A percentile compares a stretch with the other conserved stretches of the same genome.
These are phyloP conservation scores for Phytophthora pinifolia DNA, from an alignment of 352 stramenopile genomes.

Conservation along the genomic window DNA sequence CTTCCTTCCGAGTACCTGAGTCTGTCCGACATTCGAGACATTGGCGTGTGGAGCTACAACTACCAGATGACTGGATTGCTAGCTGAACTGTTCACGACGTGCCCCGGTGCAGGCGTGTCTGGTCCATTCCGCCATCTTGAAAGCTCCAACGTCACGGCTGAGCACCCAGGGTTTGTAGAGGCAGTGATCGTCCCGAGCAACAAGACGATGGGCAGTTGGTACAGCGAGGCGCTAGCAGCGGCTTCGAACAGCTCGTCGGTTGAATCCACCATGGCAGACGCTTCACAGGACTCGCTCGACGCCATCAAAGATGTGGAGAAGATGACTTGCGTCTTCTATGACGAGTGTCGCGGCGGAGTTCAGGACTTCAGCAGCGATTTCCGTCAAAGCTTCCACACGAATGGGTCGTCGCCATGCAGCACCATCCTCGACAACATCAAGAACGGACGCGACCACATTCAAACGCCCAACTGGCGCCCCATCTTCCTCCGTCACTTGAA, in stretches of 20 bases:
- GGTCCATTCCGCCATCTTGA: constrained; percentile 32
- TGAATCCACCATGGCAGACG: constrained; percentile 24
- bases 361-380: constrained; percentile 65
- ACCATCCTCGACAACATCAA: constrained; percentile 60
- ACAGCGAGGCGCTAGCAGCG: constrained; percentile 49
- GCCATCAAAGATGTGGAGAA: constrained; percentile 80
- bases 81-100: constrained; percentile 74
- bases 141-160: constrained; percentile 13
- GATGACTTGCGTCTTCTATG: constrained; percentile 89
- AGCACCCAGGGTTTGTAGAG: constrained; percentile 44
- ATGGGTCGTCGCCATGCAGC: constrained; percentile 58
- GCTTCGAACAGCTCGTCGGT: constrained; percentile 40
- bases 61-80: constrained; percentile 80
- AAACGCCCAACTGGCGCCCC: constrained; percentile 69
- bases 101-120: constrained; percentile 39
- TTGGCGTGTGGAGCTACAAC: constrained; percentile 83
- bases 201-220: constrained; percentile 42
- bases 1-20: constrained; percentile 70
- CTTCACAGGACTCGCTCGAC: constrained; percentile 28
- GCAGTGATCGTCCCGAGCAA: constrained; percentile 64
- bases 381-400: constrained; percentile 63
- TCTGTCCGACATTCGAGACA: constrained; percentile 70
- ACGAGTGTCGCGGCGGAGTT: constrained; percentile 79
- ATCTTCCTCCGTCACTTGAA: constrained; percentile 70
- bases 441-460: constrained; percentile 56